These are phyloP conservation scores for Ceratocystis destructans DNA, from an alignment of 2,329 filamentous ascomycete genomes.

Conservation along the genomic window DNA sequence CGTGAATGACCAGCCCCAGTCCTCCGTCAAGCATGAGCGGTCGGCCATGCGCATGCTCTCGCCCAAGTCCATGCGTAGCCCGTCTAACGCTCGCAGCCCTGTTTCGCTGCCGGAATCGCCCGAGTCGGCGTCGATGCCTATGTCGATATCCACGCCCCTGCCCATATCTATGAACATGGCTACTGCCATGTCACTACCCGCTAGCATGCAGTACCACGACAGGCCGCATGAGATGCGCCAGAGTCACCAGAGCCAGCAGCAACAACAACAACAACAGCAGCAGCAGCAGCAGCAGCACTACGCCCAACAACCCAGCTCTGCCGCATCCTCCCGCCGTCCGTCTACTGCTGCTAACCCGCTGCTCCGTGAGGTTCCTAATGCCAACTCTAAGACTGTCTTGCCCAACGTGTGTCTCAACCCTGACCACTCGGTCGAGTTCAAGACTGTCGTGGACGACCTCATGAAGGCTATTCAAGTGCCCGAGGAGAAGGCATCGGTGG, in stretches of 20 bases:
- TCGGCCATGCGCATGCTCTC: constrained; percentile 6
- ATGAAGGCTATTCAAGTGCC: constrained; percentile 68
- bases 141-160: neutral
- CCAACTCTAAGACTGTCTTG: constrained; percentile 30
- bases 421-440: constrained; percentile 46
- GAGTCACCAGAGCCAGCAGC: neutral
- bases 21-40: neutral
- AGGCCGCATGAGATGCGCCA: neutral
- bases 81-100: neutral
- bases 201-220: neutral
- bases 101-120: neutral
- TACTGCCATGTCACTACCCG: neutral
- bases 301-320: neutral
- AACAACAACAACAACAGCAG: neutral
- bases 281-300: neutral
- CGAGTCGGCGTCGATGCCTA: neutral
- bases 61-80: constrained; percentile 10
- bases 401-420: constrained; percentile 35
- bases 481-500: constrained; percentile 32
- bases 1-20: neutral
- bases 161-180: neutral
- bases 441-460: constrained; percentile 72
- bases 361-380: constrained; percentile 16
- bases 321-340: constrained; percentile 24
- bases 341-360: constrained; percentile 26